phyloP scores from a whole-genome alignment of 768 basidiomycete genomes.

The Cantharellus cinnabarinus region DNA sequence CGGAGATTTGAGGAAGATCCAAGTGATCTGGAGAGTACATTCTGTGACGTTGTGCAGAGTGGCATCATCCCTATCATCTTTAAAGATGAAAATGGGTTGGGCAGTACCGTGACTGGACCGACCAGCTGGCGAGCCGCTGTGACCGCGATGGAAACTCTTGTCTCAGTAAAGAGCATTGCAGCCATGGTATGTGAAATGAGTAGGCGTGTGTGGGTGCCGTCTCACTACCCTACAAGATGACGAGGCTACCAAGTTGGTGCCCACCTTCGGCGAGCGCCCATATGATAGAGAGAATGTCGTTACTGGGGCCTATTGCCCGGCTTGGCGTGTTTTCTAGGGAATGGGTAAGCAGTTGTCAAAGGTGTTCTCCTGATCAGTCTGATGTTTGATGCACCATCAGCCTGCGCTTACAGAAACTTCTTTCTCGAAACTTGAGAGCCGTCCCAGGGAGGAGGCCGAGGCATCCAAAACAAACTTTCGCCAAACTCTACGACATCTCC shows the following conservation, averaged over 20 bases:
- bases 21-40: constrained; percentile 46
- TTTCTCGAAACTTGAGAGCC: constrained; percentile 70
- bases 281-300: constrained; percentile 31
- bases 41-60: constrained; percentile 44
- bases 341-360: constrained; percentile 34
- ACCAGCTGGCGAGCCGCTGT: constrained; percentile 61
- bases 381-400: constrained; percentile 20
- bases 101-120: not conserved
- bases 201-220: not conserved
- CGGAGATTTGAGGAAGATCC: constrained; percentile 53
- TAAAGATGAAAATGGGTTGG: constrained; percentile 2
- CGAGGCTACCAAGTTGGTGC: constrained; percentile 53
- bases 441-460: constrained; percentile 51
- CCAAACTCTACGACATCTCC: constrained; percentile 67
- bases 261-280: constrained; percentile 36
- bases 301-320: constrained; percentile 64
- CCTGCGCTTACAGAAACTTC: constrained; percentile 56
- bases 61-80: constrained; percentile 4
- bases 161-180: constrained; percentile 68
- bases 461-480: constrained; percentile 70
- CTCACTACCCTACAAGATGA: constrained; percentile 22
- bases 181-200: constrained; percentile 23
- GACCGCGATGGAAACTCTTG: constrained; percentile 59
- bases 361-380: not conserved
- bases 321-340: constrained; percentile 75